Base-by-base conservation (phyloP, 106 monocot species). In the Narthecium ossifragum region DNA sequence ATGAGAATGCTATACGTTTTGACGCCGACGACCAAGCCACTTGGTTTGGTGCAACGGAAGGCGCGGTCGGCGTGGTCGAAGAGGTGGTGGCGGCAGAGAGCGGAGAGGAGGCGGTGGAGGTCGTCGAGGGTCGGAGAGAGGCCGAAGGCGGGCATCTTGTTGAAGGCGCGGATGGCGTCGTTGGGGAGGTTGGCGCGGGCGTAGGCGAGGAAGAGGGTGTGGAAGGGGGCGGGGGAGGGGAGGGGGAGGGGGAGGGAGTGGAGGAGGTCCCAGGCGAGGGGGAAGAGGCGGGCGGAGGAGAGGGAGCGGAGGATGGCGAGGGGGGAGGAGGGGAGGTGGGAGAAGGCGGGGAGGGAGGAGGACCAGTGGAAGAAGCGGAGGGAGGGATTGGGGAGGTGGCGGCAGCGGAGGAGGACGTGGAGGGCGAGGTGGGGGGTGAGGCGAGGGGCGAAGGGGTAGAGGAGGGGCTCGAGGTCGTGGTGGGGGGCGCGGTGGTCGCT, bases 301-400 rank as follows among this genome's bases (percentile, higher is more conserved):
- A 91, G 76, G 69, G 73, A 49, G 51, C 66, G 46, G 46, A 77
- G 53, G 51, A 98, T 71, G 54, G 80, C 33, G 40, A 52, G 71
- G 66, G 46, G 65, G 69, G 65, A 51, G 33, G 31, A 12, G 5
- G 65, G 26, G 14, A 63, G 54, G 27, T 66, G 78, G 63, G 25
- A 29, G 64, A 79, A 82, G 31, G 41, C 27, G 0, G 83, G 75
- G 23, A 73, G 51, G 38, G 40, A 55, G 27, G 45, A 31, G 55
- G 84, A 48, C 75, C 76, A 76, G 57, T 79, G 64, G 71, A 87
- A 90, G 70, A 98, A 80, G 49, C 70, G 75, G 70, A 81, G 81
- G 22, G 76, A 57, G 45, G 86, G 56, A 46, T 54, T 17, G 14
- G 72, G 76, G 38, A 90, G 84, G 58, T 66, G 53, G 52, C 45